Base-by-base conservation (phyloP, 345 rosid species). In the Crucihimalaya himalaica region DNA sequence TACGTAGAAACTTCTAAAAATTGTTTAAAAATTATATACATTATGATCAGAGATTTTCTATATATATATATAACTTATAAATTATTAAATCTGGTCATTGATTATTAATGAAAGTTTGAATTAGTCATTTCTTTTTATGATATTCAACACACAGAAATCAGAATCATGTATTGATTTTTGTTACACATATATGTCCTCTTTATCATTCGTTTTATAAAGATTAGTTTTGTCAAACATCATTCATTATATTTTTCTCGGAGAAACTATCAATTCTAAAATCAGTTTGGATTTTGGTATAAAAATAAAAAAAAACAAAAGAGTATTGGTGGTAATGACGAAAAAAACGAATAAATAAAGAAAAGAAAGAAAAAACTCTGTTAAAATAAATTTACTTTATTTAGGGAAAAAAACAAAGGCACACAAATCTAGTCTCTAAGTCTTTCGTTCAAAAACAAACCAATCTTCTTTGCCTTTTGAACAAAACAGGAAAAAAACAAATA, bases 391-490 rank as follows among this genome's bases (percentile, higher is more conserved):
- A 58, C 78, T 66, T 66, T 66, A 74, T 66, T 74, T 57, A 74
- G 76, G 18, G 0, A 28, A 32, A 66, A 53, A 69, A 54, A 51
- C 58, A 66, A 68, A 75, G 68, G 79, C 73, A 67, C 69, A 59
- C 71, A 77, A 76, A 76, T 76, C 72, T 70, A 76, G 70, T 63
- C 66, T 0, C n/a, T 20, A 51, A 53, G 74, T 64, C 71, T 56
- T 76, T 48, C 28, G 70, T 76, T 68, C 58, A 76, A 67, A 59
- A 67, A 72, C 53, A 73, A 35, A 63, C 55, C 37, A 73, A 70
- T 54, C 71, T 46, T 46, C 21, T 54, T 64, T 40, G 31, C 32
- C 40, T 55, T 65, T 55, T n/a, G 4, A 63, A 40, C 27, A 65
- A 54, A 48, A 23, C 46, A 67, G 67, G 45, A 40, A 47, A 34